phyloP scores from a whole-genome alignment of 345 rosid genomes.

The Citrus maxima region DNA sequence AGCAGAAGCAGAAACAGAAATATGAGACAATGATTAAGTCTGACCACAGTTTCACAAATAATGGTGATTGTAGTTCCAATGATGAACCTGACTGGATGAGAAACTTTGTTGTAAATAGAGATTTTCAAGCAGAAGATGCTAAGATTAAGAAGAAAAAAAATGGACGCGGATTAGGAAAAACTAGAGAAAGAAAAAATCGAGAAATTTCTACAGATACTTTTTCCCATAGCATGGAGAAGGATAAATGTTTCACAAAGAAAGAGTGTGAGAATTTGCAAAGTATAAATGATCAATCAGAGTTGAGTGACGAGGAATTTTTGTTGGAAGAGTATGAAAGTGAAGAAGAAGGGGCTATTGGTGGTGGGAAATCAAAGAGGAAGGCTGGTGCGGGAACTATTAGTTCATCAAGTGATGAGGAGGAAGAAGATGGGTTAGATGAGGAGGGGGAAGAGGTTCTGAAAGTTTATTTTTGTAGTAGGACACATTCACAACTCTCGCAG shows the following conservation, averaged over 20 bases:
- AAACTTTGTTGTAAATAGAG: conserved; percentile 41
- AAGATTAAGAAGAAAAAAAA: conserved; percentile 27
- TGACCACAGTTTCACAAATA: conserved; percentile 13
- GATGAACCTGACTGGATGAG: conserved; percentile 92
- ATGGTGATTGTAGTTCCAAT: conserved; percentile 26
- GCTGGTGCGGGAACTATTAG: conserved; percentile 30
- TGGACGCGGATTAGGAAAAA: conserved; percentile 23
- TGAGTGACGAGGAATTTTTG: conserved; percentile 58
- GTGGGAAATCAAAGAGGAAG: conserved; percentile 51
- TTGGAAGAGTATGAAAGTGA: conserved; percentile 85
- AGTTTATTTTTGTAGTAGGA: conserved; percentile 88
- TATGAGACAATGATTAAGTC: conserved; percentile 18
- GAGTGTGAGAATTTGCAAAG: conserved; percentile 18
- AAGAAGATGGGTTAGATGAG: conserved; percentile 28
- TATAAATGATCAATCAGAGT: conserved; percentile 32
- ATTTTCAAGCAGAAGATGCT: conserved; percentile 21
- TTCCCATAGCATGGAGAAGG: conserved; percentile 24
- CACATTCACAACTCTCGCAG: conserved; percentile 92
- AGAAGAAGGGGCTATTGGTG: conserved; percentile 44
- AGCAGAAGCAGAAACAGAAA: conserved; percentile 29
- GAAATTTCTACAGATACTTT: conserved; percentile 15
- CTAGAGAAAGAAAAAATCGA: conserved; percentile 24
- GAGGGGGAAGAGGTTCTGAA: conserved; percentile 42
- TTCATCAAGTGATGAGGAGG: conserved; percentile 67
- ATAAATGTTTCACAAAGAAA: conserved; percentile 14